Evolutionary conservation across 257 asterid species (phyloP).

Genomic region (Catharanthus roseus): DNA sequence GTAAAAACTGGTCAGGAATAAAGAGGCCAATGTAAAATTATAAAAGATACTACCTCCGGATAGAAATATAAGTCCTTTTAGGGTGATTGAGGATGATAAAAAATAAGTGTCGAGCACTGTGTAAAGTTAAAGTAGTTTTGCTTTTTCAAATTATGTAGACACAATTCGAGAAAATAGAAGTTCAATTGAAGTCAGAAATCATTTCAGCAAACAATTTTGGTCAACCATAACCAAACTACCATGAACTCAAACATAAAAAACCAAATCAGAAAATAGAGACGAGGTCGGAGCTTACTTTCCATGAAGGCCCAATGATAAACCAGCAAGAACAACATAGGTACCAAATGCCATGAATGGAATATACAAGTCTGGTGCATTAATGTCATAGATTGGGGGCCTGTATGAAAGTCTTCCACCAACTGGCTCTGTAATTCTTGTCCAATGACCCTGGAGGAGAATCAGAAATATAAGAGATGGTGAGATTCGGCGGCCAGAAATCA

Average conservation of each 20-base stretch:
- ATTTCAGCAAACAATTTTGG: neutral
- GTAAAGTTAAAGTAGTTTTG: too few species aligned
- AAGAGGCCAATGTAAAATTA: neutral
- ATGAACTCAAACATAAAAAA: neutral
- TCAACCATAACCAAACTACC: neutral
- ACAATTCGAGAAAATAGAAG: neutral
- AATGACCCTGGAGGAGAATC: constrained; percentile 25
- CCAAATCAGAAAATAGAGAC: neutral
- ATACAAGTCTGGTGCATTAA: constrained; percentile 33
- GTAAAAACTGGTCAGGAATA: neutral
- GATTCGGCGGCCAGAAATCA: neutral
- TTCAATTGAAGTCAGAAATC: neutral
- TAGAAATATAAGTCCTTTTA: too few species aligned
- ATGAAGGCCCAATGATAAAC: constrained; percentile 29
- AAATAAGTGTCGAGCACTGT: neutral
- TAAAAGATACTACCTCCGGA: neutral
- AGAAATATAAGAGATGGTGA: neutral
- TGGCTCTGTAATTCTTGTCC: constrained; percentile 32
- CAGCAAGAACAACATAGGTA: constrained; percentile 29
- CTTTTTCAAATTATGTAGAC: neutral
- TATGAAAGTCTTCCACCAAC: constrained; percentile 34
- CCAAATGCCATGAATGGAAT: constrained; percentile 30
- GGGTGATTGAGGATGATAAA: too few species aligned
- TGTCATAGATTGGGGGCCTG: constrained; percentile 32
- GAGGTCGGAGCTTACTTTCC: constrained; percentile 31